Evolutionary conservation across 2,329 filamentous ascomycete genomes (phyloP).

Genomic region (Penicillium sp.): DNA sequence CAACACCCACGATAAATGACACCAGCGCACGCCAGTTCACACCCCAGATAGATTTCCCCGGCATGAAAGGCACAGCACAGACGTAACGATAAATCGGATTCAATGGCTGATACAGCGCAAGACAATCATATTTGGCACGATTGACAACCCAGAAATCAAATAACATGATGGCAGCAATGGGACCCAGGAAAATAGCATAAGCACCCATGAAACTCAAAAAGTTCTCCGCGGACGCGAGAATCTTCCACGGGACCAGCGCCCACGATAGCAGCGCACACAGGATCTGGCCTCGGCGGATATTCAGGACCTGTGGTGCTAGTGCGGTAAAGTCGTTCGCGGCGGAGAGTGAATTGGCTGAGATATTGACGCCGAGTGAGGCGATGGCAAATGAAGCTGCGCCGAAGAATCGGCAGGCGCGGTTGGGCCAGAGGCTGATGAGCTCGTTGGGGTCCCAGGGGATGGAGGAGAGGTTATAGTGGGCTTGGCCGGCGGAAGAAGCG

Average conservation of each 20-base stretch:
- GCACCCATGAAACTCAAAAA: constrained; percentile 71
- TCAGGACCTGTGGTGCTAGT: constrained; percentile 60
- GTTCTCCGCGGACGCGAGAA: constrained; percentile 62
- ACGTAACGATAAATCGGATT: constrained; percentile 59
- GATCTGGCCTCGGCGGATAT: constrained; percentile 63
- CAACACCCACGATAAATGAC: constrained; percentile 63
- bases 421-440: constrained; percentile 48
- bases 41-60: constrained; percentile 44
- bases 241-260: constrained; percentile 70
- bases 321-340: constrained; percentile 63
- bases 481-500: constrained; percentile 49
- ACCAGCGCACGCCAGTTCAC: constrained; percentile 66
- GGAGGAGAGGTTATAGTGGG: constrained; percentile 40
- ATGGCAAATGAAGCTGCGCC: constrained; percentile 61
- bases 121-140: constrained; percentile 55
- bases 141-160: constrained; percentile 67
- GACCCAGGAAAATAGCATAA: constrained; percentile 69
- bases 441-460: constrained; percentile 55
- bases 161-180: constrained; percentile 66
- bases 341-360: constrained; percentile 59
- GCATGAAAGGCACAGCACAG: constrained; percentile 17
- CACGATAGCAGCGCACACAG: constrained; percentile 63
- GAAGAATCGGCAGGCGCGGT: constrained; percentile 55
- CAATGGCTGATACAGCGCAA: constrained; percentile 58
- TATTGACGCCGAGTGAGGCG: constrained; percentile 62